Conservation (phyloP, 1,139 yeast species). For the Kazachstania sp. region DNA sequence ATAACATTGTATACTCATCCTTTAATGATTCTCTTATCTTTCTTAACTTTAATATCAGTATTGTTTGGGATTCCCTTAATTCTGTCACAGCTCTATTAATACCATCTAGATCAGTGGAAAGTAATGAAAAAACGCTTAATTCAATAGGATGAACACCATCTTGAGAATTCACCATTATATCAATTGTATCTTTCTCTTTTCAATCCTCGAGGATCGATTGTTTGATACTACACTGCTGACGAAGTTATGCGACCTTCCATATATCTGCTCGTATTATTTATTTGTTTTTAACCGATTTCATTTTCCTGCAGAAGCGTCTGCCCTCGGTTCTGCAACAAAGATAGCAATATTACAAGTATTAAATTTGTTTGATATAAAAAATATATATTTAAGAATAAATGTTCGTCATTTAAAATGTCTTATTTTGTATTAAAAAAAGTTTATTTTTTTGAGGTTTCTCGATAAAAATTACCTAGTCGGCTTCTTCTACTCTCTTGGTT, state of each 20-base stretch:
- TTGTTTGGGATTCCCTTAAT: slow-evolving; percentile 28
- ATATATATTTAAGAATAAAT: neutral
- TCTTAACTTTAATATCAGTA: slow-evolving; percentile 21
- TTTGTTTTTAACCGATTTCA: too few species aligned
- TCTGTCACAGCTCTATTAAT: slow-evolving; percentile 27
- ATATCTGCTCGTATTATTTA: too few species aligned
- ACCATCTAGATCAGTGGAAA: slow-evolving; percentile 27
- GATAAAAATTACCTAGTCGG: neutral
- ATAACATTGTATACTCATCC: slow-evolving; percentile 17
- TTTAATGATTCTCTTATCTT: slow-evolving; percentile 19
- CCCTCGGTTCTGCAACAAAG: too few species aligned
- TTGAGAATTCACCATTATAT: neutral
- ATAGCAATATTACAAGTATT: too few species aligned
- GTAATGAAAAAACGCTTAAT: slow-evolving; percentile 25
- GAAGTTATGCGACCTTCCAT: too few species aligned
- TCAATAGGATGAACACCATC: slow-evolving; percentile 28
- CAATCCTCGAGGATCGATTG: too few species aligned
- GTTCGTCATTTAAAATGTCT: too few species aligned
- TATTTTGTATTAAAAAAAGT: too few species aligned
- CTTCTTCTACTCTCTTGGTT: neutral
- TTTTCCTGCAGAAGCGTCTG: too few species aligned
- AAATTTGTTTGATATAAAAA: neutral
- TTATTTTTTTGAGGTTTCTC: too few species aligned
- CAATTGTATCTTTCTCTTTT: neutral
- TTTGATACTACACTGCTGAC: too few species aligned